Evolutionary conservation across 2,329 filamentous ascomycete species (phyloP).

Genomic region (Aphanocladium album): DNA sequence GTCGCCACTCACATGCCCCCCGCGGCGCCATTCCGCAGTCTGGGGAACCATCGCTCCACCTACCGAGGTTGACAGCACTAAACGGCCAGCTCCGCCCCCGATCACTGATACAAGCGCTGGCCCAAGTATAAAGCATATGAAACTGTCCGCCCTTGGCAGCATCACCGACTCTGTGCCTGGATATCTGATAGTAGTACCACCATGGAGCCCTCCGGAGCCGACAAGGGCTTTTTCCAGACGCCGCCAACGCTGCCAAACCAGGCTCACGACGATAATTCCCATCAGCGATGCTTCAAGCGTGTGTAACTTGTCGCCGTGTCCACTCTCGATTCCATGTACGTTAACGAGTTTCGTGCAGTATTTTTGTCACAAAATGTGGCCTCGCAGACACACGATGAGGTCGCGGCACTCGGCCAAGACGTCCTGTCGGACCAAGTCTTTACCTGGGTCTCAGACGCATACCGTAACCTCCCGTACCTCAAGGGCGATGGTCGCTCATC

Average conservation of each 20-base stretch:
- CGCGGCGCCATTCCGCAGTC: slow-evolving; percentile 1
- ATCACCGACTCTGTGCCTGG: background rate
- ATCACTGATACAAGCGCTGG: background rate
- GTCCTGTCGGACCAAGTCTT: slow-evolving; percentile 53
- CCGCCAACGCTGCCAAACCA: slow-evolving; percentile 50
- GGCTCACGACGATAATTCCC: slow-evolving; percentile 49
- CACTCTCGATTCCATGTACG: background rate
- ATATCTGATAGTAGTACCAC: background rate
- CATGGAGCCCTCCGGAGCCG: slow-evolving; percentile 41
- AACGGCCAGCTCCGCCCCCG: background rate
- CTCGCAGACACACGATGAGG: slow-evolving; percentile 36
- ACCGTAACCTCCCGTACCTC: slow-evolving; percentile 59
- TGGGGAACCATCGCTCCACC: background rate
- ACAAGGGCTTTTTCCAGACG: slow-evolving; percentile 53
- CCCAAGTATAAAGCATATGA: background rate
- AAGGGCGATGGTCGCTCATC: slow-evolving; percentile 52
- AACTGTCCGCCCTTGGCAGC: background rate
- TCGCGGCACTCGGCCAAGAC: slow-evolving; percentile 44
- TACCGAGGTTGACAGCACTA: background rate
- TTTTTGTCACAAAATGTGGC: slow-evolving; percentile 41
- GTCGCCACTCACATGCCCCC: background rate
- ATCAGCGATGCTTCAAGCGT: slow-evolving; percentile 49
- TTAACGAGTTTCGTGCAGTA: slow-evolving; percentile 29
- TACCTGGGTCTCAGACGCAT: slow-evolving; percentile 56
- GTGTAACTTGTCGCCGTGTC: slow-evolving; percentile 18